Base-by-base conservation (phyloP, 495 filamentous ascomycete genomes). In the Trichocladium uniseriatum region DNA sequence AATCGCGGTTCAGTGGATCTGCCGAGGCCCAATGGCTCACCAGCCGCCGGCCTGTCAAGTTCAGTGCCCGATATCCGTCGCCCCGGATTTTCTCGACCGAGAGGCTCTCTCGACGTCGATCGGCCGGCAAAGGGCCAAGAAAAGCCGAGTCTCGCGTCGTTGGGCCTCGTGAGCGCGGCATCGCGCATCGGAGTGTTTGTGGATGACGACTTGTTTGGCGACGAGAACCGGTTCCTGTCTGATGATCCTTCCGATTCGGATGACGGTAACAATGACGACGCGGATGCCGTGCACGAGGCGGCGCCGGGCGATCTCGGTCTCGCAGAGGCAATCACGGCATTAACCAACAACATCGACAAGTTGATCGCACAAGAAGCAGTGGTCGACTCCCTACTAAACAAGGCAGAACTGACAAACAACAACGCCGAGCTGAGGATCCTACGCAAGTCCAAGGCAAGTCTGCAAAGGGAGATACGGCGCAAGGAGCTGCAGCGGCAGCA, bases 401-500 rank as follows among this genome's bases (percentile, higher is more conserved):
- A 97, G 66, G 94, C 94, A 0, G 94, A 99, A 59, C 73, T 99
- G 28, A 97, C 94, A 3, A 97, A 97, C 64, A 97, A 97, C 63
- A 84, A 83, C 1, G 86, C 90, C 18, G 94, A 99, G 64, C 63
- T 99, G 44, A 75, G 92, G 48, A 97, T 99, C 35, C 64, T 99
- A 28, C 80, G 86, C 31, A 99, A 99, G 63, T 95, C 90, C 3
- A 95, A 91, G 61, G 81, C 86, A 14, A 96, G 91, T 62, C 73
- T 99, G 49, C 82, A 94, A 58, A 77, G 91, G 36, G 94, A 99
- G 62, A 88, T 95, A 32, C 78, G 87, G 34, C 80, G 92, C 24
- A 97, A 97, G 63, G 92, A 96, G 67, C 75, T 99, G 59, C 94
- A 99, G 66, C 76, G 89, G 35, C 90, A 95, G 66, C 94, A 97